These are phyloP conservation scores for Meredithiella fracta DNA, from an alignment of 2,329 filamentous ascomycete species.

Conservation along the genomic window DNA sequence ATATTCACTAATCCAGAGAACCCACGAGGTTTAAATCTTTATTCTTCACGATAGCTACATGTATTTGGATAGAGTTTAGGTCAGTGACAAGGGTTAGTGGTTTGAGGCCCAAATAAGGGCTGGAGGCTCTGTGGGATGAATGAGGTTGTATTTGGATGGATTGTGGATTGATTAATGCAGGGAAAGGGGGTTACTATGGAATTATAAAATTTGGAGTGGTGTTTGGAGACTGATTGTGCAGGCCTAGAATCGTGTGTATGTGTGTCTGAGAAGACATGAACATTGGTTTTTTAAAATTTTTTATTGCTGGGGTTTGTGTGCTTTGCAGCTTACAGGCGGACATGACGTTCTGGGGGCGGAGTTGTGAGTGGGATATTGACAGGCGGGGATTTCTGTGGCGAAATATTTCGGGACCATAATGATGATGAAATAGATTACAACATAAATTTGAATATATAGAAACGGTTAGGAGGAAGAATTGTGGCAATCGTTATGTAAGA, in stretches of 20 bases:
- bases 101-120: background rate
- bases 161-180: background rate
- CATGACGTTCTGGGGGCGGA: too few species aligned
- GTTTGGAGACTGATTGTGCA: too few species aligned
- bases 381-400: background rate
- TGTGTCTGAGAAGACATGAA: too few species aligned
- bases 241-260: too few species aligned
- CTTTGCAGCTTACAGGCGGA: too few species aligned
- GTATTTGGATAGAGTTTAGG: background rate
- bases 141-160: background rate
- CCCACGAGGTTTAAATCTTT: background rate
- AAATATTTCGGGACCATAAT: background rate
- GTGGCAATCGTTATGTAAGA: too few species aligned
- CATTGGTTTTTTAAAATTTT: too few species aligned
- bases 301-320: too few species aligned
- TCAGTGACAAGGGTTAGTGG: background rate
- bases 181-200: background rate
- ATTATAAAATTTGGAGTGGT: background rate
- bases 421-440: background rate
- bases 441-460: too few species aligned
- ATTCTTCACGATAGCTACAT: background rate
- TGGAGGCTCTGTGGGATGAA: background rate
- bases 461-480: too few species aligned
- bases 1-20: background rate
- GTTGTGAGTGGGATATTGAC: too few species aligned